Conservation (phyloP, 345 rosid genomes). For the Turritis glabra region DNA sequence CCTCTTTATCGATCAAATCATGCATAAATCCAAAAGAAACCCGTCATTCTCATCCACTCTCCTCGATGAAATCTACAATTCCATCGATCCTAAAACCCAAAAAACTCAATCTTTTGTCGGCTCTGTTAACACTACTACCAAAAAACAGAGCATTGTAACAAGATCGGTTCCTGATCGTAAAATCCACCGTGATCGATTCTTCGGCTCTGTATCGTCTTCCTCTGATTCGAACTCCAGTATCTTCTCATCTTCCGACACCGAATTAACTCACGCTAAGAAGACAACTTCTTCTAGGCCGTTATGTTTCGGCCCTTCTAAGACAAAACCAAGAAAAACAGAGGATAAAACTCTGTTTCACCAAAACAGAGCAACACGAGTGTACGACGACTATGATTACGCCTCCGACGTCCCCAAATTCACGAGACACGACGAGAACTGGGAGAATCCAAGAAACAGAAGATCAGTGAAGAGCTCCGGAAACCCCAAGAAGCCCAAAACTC, state of each 20-base stretch:
- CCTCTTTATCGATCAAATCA: conserved; percentile 8
- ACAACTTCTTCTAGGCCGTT: conserved; percentile 39
- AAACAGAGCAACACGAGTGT: conserved; percentile 39
- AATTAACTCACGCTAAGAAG: conserved; percentile 48
- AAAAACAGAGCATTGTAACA: conserved; percentile 32
- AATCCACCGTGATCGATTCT: conserved; percentile 39
- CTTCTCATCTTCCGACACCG: conserved; percentile 85
- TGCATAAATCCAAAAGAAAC: conserved; percentile 46
- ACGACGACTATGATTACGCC: conserved; percentile 30
- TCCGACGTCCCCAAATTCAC: conserved; percentile 44
- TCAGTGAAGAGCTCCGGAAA: conserved; percentile 59
- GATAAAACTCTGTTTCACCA: conserved; percentile 41
- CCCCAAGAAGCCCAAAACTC: conserved; percentile 70
- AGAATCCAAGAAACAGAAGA: conserved; percentile 54
- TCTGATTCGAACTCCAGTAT: conserved; percentile 75
- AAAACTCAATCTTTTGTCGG: conserved; percentile 43
- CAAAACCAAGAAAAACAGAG: conserved; percentile 49
- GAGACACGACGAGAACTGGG: conserved; percentile 42
- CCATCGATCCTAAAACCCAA: conserved; percentile 54
- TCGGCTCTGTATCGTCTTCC: conserved; percentile 72
- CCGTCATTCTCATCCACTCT: conserved; percentile 92
- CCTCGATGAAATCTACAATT: conserved; percentile 90
- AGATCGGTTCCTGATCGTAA: conserved; percentile 25
- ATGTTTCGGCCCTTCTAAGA: conserved; percentile 40
- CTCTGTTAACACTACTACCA: conserved; percentile 36